Base-by-base conservation (phyloP, 164 flowering plant genomes). In the Cinnamomum chago region DNA sequence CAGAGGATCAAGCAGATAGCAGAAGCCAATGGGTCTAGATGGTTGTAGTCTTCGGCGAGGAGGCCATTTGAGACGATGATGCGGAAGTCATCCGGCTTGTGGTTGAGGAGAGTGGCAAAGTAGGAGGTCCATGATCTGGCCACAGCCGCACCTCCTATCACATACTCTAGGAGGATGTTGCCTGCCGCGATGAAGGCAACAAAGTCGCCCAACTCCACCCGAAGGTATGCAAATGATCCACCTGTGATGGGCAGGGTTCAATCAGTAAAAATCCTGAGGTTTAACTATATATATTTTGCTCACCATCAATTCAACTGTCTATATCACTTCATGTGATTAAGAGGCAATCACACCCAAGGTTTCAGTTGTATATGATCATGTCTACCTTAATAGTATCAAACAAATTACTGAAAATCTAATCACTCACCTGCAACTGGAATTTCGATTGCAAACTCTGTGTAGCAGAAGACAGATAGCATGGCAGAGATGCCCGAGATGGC, bases 161-260 rank as follows among this genome's bases (percentile, higher is more conserved):
- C 80, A 52, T 84, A 88, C 80, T 90, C 92, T 3, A 90, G 81
- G 3, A 90, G 78, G 70, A 90, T 90, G 84, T 90, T 90, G 18
- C 92, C 95, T 15, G 92, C 95, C 0, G 92, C 91, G 3, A 90
- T 83, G 76, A 85, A 91, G 18, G 96, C 93, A 73, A 91, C 52
- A 76, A 91, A 91, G 68, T 91, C 96, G 1, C 96, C 96, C 0
- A 90, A 81, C 84, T 91, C 96, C 67, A 91, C 91, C 25, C 93
- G 81, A 23, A 90, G 74, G 60, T 91, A 91, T 2, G 96, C 92
- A 67, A 90, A 91, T 55, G 96, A 90, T 6, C 95, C 91, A 55
- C 94, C 94, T 86, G 86, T 40, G 47, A 40, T 40, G 11, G 47
- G 47, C 47, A 6, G 47, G 47, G 47, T 40, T 9, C 47, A 9